Evolutionary conservation across 176 grass and related monocot genomes (phyloP), one percentile per base, ranked within the genome.

Genomic region (Zizania latifolia): DNA sequence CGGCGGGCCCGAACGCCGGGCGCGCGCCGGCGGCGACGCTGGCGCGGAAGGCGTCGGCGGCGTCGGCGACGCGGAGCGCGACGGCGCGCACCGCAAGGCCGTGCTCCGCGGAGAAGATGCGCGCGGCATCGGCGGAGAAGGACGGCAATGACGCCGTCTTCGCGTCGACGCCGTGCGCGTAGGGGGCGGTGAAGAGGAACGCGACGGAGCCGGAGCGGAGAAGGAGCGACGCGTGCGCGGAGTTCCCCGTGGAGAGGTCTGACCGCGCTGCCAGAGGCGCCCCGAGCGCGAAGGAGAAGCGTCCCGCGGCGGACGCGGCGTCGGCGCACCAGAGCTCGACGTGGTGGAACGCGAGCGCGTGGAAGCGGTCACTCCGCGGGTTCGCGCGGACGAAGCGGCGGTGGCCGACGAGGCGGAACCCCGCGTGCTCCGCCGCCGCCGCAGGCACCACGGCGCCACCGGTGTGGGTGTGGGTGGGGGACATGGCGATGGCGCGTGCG

Each of bases 151-250:
- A 33, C 1, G 85, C 82, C 22, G 93, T 70, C 41, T 51, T 81
- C 17, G 81, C 58, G 67, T 41, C 77, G 21, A 24, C 36, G 65
- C 28, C 27, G 65, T 32, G 34, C 1, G 83, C 77, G 73, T 93
- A 93, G 59, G 94, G 93, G 0, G 94, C 90, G 6, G 94, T 90
- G 77, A 97, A 93, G 64, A 97, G 80, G 79, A 97, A 97, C 23
- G 82, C 81, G 65, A 97, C 84, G 5, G 83, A 55, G 54, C 72
- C 80, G 17, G 94, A 97, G 69, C 91, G 94, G 66, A 97, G 85
- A 2, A 97, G 77, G 58, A 83, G 89, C 26, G 94, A 97, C 10
- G 94, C 90, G 80, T 93, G 90, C 38, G 85, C 68, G 21, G 88
- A 64, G 77, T 97, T 97, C 0, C 94, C 94, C 19, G 90, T 97